A percentile compares a stretch with the other conserved stretches of the same genome.
Evolutionary conservation across 352 stramenopile genomes (phyloP).

Genomic region (Pythium chondricola): DNA sequence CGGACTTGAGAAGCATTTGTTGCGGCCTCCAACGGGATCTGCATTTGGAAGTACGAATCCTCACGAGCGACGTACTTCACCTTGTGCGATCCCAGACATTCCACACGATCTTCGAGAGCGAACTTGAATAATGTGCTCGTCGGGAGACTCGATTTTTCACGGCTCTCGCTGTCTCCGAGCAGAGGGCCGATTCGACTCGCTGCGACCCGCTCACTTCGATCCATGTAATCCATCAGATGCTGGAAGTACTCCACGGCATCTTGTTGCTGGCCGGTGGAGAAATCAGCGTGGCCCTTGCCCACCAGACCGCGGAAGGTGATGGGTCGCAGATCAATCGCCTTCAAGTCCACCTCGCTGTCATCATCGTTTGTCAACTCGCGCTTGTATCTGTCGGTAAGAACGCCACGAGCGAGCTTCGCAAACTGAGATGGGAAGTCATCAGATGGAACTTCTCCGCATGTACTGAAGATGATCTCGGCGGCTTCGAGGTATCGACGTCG

Average conservation of each 20-base stretch:
- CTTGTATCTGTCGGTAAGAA: conserved; percentile 85
- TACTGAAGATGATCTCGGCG: conserved; percentile 50
- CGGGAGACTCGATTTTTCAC: conserved; percentile 31
- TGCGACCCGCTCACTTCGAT: conserved; percentile 67
- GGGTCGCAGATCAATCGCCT: conserved; percentile 47
- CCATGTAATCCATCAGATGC: conserved; percentile 93
- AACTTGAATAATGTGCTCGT: conserved; percentile 93
- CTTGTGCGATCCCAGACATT: conserved; percentile 65
- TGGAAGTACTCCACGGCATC: conserved; percentile 97
- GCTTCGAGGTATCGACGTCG: conserved; percentile 64
- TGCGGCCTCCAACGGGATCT: conserved; percentile 84
- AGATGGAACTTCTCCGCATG: conserved; percentile 17
- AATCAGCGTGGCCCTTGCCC: conserved; percentile 94
- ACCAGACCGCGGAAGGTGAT: conserved; percentile 94
- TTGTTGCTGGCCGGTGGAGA: conserved; percentile 96
- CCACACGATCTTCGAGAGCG: conserved; percentile 76
- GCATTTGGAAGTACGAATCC: conserved; percentile 76
- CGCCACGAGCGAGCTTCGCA: conserved; percentile 85
- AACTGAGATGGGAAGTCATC: conserved; percentile 90
- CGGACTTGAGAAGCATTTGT: conserved; percentile 82
- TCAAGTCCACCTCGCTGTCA: conserved; percentile 20
- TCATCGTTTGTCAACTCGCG: conserved; percentile 18
- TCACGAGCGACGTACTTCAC: conserved; percentile 86
- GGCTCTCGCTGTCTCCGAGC: conserved; percentile 20
- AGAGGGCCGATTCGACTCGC: conserved; percentile 43